Evolutionary conservation across 1,139 yeast genomes (phyloP).

Genomic region (Sugiyamaella sp.): DNA sequence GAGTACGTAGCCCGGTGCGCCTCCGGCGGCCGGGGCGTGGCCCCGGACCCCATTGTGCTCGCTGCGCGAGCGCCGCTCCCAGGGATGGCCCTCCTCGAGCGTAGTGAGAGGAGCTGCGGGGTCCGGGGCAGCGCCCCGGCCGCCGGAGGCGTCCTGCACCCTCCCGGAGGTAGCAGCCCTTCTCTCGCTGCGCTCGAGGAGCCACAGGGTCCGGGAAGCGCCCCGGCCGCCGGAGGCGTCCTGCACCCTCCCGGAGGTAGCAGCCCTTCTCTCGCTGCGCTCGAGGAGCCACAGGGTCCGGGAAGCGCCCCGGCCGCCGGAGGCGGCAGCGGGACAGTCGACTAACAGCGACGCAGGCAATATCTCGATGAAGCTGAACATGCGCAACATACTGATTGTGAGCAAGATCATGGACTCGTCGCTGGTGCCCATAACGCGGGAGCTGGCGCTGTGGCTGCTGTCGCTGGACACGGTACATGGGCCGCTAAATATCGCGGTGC

Average conservation of each 20-base stretch:
- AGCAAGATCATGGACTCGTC: conserved; percentile 69
- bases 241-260: not conserved
- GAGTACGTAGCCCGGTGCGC: conserved; percentile 31
- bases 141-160: too few relatives aligned
- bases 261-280: not conserved
- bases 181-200: conserved; percentile 1
- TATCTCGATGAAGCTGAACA: conserved; percentile 58
- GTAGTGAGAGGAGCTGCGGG: too few relatives aligned
- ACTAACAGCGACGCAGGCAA: conserved; percentile 30
- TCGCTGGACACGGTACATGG: conserved; percentile 42
- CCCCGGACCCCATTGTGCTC: not conserved
- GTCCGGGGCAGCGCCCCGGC: too few relatives aligned
- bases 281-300: not conserved
- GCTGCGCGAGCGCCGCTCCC: too few relatives aligned
- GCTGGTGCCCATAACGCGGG: conserved; percentile 57
- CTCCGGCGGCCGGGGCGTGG: conserved; percentile 1
- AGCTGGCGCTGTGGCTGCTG: conserved; percentile 62
- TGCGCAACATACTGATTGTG: conserved; percentile 62
- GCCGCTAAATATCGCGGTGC: conserved; percentile 53
- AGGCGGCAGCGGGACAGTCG: not conserved
- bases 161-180: too few relatives aligned
- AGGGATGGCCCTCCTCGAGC: too few relatives aligned
- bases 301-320: conserved; percentile 2
- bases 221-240: conserved; percentile 3
- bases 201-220: not conserved